phyloP scores from a whole-genome alignment of 2,329 filamentous ascomycete genomes.

The Penicillium decumbens region DNA sequence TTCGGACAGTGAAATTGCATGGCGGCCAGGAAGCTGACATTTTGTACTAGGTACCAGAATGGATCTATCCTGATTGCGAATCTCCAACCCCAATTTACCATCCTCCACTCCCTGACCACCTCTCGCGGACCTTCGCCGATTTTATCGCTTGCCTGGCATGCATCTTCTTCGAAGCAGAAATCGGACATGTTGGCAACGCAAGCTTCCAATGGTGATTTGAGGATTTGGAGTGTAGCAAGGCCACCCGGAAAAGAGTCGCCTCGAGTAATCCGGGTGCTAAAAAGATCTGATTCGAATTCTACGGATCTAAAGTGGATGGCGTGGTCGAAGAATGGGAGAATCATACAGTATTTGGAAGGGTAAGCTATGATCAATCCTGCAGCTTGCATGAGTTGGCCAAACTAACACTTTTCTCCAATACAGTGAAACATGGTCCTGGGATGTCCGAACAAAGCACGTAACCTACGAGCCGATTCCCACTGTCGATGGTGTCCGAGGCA shows the following conservation, averaged over 20 bases:
- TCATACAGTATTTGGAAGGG: slow-evolving; percentile 88
- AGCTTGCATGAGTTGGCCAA: neutral
- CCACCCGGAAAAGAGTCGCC: slow-evolving; percentile 66
- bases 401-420: neutral
- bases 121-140: slow-evolving; percentile 81
- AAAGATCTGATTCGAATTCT: slow-evolving; percentile 67
- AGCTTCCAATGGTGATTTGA: slow-evolving; percentile 82
- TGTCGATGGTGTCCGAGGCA: slow-evolving; percentile 70
- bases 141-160: slow-evolving; percentile 86
- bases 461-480: slow-evolving; percentile 86
- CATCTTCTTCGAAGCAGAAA: slow-evolving; percentile 90
- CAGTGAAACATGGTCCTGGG: slow-evolving; percentile 90
- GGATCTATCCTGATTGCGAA: slow-evolving; percentile 87
- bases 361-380: slow-evolving; percentile 49
- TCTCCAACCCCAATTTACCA: slow-evolving; percentile 86
- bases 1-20: slow-evolving; percentile 27
- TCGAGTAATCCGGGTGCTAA: slow-evolving; percentile 82
- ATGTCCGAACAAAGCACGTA: slow-evolving; percentile 96
- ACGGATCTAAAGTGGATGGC: slow-evolving; percentile 89
- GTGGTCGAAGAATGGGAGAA: slow-evolving; percentile 97
- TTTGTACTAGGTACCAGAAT: slow-evolving; percentile 73
- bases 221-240: slow-evolving; percentile 96
- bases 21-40: slow-evolving; percentile 2
- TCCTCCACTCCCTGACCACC: slow-evolving; percentile 85
- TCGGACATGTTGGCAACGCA: slow-evolving; percentile 97